Evolutionary conservation across 768 basidiomycete genomes (phyloP).

Genomic region (Macrolepiota dolichaula): DNA sequence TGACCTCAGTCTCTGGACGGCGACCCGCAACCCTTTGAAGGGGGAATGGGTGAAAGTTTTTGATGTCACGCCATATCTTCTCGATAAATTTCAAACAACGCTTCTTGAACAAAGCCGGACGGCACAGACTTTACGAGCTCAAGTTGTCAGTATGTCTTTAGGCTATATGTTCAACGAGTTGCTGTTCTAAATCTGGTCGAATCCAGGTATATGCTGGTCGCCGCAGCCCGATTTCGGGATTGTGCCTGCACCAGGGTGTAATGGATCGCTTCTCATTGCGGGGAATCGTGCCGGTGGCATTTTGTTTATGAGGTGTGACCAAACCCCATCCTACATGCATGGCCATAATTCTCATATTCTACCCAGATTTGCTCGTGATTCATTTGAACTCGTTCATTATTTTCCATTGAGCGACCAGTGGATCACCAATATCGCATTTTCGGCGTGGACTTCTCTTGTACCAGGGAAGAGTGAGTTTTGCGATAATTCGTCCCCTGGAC

Average conservation of each 20-base stretch:
- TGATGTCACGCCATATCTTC: constrained; percentile 52
- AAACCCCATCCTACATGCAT: neutral
- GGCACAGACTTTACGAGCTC: constrained; percentile 43
- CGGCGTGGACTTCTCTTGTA: constrained; percentile 44
- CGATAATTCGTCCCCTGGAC: neutral
- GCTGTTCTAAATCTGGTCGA: neutral
- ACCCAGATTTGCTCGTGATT: neutral
- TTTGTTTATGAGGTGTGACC: constrained; percentile 46
- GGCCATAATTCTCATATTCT: neutral
- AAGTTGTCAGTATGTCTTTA: constrained; percentile 50
- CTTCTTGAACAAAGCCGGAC: constrained; percentile 19
- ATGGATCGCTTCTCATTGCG: constrained; percentile 65
- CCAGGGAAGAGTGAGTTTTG: constrained; percentile 39
- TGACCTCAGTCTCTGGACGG: constrained; percentile 68
- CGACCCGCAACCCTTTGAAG: constrained; percentile 63
- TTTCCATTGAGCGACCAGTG: constrained; percentile 51
- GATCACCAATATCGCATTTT: constrained; percentile 62
- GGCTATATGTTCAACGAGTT: neutral
- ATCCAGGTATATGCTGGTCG: constrained; percentile 69
- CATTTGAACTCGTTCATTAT: constrained; percentile 24
- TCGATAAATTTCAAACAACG: constrained; percentile 24
- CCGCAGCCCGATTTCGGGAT: constrained; percentile 53
- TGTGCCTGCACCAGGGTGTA: constrained; percentile 42
- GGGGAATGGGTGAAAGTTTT: constrained; percentile 72
- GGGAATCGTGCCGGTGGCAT: constrained; percentile 68